Evolutionary conservation across 305 asterid genomes (phyloP), one percentile per base, ranked within the genome.

Genomic region (Fraxinus nigra): DNA sequence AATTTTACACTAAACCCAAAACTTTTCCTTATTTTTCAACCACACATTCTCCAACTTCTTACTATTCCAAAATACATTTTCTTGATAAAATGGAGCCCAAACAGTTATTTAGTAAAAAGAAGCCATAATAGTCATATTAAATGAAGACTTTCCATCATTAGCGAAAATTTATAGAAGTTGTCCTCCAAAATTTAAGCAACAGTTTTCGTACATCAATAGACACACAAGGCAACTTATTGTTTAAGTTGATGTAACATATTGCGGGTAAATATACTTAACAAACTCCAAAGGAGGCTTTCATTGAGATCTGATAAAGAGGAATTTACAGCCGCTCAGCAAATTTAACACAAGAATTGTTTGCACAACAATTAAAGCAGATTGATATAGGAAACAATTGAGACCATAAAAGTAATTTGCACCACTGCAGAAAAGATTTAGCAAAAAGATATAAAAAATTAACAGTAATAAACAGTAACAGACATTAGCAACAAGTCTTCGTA

Each of bases 281-380:
- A 65, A 69, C 75, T 69, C 51, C 20, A 3, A 79, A 35, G 82
- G 70, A 69, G 37, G 78, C 54, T 69, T 72, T 22, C 28, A 6
- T 51, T 46, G 72, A 80, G 56, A 65, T 30, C 73, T 72, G 38
- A 14, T 14, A 30, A 77, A 43, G 54, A 59, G n/a, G 56, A 78
- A 78, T n/a, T 78, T 20, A 5, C 28, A 24, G 59, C 16, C 2
- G 18, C 79, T 18, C 54, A 69, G 37, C 37, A 76, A 46, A 80
- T 76, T 38, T 56, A 20, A 72, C 51, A 79, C 38, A 34, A 4
- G 28, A 48, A 7, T 34, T 22, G 43, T 37, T 24, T 32, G 26
- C 54, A 70, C 43, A 61, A 75, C 26, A 11, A 78, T 3, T 26
- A 72, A 26, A 10, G 73, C 73, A 26, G 28, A 9, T 3, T 65